Base-by-base conservation (phyloP, 1,139 yeast species). In the Saccharomyces hybrid region DNA sequence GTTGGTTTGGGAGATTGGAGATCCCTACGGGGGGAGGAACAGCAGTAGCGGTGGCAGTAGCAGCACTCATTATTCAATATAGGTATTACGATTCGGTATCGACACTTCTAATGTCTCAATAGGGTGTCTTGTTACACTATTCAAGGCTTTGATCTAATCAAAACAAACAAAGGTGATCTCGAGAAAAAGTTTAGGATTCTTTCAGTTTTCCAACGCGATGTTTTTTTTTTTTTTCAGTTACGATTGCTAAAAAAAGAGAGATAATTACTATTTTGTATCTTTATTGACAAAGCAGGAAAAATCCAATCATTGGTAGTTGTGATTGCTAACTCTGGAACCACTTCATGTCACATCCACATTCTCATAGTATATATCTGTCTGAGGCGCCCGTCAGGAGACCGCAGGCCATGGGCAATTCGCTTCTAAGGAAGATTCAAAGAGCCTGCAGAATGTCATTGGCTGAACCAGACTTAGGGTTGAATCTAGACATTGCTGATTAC, bases 1-100 rank as follows among this genome's bases (percentile, higher is more conserved):
- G 81, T 76, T 93, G 99, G 70, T 90, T 90, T 56, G 99, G 98
- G 65, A 93, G 79, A 65, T 88, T 87, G 54, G 95, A 82, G 64
- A 91, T 84, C 59, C 99, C 99, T 62, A 91, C 76, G 6, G 44
- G 44, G 1, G 44, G 44, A 5, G 61, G 53, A 50, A 52, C 51
- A 31, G 56, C 55, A 44, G 56, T 54, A 47, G 54, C 54, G 68
- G 67, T 48, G n/a, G 42, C 52, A 25, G 48, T 30, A 27, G 46
- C 49, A 9, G 54, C 50, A 16, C 49, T 20, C 53, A 51, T 51
- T 30, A 2, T 28, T 27, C 6, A 5, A 16, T 16, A 26, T 38
- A 25, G 2, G 26, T 4, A 28, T 2, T 26, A 50, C 5, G 9
- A 8, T 8, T 38, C 7, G 44, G n/a, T 38, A 38, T 38, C n/a